These are phyloP conservation scores for Hanseniaspora gamundiae DNA, from an alignment of 1,139 yeast species.

Conservation along the genomic window DNA sequence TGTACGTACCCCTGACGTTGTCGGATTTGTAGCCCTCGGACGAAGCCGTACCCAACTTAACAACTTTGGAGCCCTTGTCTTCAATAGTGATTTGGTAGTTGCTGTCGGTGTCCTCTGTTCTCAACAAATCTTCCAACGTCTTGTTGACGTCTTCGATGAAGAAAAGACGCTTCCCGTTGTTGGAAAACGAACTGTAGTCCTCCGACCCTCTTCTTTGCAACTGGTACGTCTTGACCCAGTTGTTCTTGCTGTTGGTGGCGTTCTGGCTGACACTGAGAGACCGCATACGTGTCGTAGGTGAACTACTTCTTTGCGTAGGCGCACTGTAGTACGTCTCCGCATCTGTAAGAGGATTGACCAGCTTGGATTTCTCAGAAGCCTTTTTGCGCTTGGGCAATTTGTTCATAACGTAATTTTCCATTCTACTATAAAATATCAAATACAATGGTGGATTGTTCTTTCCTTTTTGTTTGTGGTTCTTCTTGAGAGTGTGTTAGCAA, in stretches of 20 bases:
- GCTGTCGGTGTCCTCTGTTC: conserved; percentile 75
- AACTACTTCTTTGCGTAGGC: conserved; percentile 16
- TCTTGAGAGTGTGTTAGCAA: too few relatives aligned
- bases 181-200: conserved; percentile 37
- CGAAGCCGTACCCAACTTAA: conserved; percentile 71
- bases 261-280: conserved; percentile 33
- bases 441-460: too few relatives aligned
- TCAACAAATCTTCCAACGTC: conserved; percentile 57
- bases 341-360: conserved; percentile 48
- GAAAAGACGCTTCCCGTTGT: conserved; percentile 38
- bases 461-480: too few relatives aligned
- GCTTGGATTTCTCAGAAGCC: neutral
- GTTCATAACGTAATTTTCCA: neutral
- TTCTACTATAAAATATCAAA: too few relatives aligned
- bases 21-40: conserved; percentile 67
- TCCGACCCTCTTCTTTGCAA: conserved; percentile 51
- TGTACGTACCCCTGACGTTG: conserved; percentile 79
- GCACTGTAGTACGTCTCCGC: conserved; percentile 69
- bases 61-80: conserved; percentile 85
- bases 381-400: neutral
- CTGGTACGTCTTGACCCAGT: conserved; percentile 12
- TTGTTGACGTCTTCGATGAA: conserved; percentile 64
- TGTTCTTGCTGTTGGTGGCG: conserved; percentile 16
- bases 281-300: conserved; percentile 28
- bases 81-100: conserved; percentile 86